Conservation (phyloP, 495 filamentous ascomycete species). For the Corynascus novoguineensis region DNA sequence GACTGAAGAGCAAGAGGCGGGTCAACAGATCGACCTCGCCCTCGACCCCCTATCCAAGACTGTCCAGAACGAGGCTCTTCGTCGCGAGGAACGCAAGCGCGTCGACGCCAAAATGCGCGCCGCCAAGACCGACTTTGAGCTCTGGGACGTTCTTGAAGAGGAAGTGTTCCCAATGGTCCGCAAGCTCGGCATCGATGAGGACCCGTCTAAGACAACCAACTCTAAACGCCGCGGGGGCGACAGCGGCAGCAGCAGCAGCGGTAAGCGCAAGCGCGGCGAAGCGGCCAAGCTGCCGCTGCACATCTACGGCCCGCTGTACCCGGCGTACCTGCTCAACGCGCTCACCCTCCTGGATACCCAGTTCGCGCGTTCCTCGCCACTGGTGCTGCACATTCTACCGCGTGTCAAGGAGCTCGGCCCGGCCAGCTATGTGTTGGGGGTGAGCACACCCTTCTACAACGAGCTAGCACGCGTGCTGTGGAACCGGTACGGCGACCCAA, state of each 20-base stretch:
- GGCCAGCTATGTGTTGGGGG: conserved; percentile 65
- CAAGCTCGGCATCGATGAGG: conserved; percentile 33
- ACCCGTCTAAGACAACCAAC: conserved; percentile 1
- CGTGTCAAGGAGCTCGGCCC: conserved; percentile 65
- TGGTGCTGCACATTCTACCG: conserved; percentile 59
- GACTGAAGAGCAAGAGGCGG: not conserved
- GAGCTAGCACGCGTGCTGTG: conserved; percentile 61
- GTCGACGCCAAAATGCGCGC: conserved; percentile 45
- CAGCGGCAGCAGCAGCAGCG: not conserved
- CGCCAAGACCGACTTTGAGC: conserved; percentile 55
- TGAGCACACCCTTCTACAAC: conserved; percentile 69
- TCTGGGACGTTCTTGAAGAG: conserved; percentile 66
- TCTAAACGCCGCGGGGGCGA: no score
- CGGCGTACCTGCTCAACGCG: conserved; percentile 56
- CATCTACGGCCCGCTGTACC: conserved; percentile 62
- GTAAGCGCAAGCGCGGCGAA: not conserved
- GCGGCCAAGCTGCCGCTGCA: conserved; percentile 41
- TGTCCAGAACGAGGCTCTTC: conserved; percentile 32
- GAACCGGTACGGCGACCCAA: conserved; percentile 55
- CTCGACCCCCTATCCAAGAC: conserved; percentile 15
- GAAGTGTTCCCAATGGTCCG: conserved; percentile 62
- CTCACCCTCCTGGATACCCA: conserved; percentile 56
- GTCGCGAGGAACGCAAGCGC: conserved; percentile 35
- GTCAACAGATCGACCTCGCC: conserved; percentile 1
- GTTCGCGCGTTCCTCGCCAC: conserved; percentile 54